phyloP scores from a whole-genome alignment of 2,329 filamentous ascomycete species.

The Blastomyces gilchristii region DNA sequence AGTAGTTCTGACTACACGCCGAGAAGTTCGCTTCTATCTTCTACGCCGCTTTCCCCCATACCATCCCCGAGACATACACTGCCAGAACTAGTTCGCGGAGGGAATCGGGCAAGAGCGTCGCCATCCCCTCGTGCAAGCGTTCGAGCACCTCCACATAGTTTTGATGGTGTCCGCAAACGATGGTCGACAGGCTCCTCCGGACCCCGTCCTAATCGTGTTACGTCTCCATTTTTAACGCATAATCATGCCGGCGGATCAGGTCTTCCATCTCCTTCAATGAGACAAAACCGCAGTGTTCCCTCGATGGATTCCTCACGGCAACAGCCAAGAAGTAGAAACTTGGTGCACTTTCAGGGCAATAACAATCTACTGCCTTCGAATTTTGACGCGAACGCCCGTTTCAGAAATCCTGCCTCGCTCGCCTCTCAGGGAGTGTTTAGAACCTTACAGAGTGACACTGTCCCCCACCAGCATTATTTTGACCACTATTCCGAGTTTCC shows the following conservation, averaged over 20 bases:
- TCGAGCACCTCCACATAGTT: constrained; percentile 59
- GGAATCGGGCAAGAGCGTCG: constrained; percentile 58
- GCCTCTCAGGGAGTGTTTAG: constrained; percentile 65
- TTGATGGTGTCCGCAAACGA: constrained; percentile 59
- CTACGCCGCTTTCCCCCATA: constrained; percentile 61
- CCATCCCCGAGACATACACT: constrained; percentile 60
- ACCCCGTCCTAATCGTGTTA: constrained; percentile 42
- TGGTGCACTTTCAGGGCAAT: constrained; percentile 10
- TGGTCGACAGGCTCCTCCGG: constrained; percentile 70
- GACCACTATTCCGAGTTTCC: constrained; percentile 62
- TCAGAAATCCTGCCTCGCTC: constrained; percentile 48
- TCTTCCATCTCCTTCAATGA: constrained; percentile 9
- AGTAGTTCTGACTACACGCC: constrained; percentile 47
- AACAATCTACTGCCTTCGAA: constrained; percentile 38
- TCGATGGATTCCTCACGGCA: not conserved
- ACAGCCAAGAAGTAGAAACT: not conserved
- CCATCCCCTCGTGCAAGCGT: constrained; percentile 59
- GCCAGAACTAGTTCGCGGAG: constrained; percentile 43
- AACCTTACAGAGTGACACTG: constrained; percentile 64
- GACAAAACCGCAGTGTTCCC: constrained; percentile 1
- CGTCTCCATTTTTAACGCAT: constrained; percentile 6
- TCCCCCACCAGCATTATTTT: constrained; percentile 47
- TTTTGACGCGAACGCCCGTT: constrained; percentile 38
- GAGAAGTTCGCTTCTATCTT: constrained; percentile 56
- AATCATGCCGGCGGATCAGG: constrained; percentile 3